A percentile compares a stretch with the other conserved stretches of the same genome.
These are phyloP conservation scores for Hortaea werneckii DNA, from an alignment of 2,329 filamentous ascomycete genomes.

Conservation along the genomic window DNA sequence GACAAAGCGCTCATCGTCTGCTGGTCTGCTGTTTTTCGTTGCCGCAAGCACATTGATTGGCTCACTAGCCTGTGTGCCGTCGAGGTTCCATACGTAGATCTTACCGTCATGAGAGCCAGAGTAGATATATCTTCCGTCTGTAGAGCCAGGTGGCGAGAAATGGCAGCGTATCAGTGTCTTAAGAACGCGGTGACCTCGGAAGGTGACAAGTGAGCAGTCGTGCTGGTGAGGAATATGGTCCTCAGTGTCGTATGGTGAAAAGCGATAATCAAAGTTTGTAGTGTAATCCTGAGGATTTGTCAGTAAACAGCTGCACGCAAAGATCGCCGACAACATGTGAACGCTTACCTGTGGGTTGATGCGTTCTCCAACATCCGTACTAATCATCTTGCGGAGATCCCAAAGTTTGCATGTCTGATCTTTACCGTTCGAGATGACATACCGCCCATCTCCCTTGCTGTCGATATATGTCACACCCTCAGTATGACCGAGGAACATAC, in stretches of 20 bases:
- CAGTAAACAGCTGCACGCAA: no score
- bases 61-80: slow-evolving; percentile 68
- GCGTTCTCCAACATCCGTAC: slow-evolving; percentile 51
- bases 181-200: slow-evolving; percentile 79
- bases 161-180: slow-evolving; percentile 90
- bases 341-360: slow-evolving; percentile 37
- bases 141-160: slow-evolving; percentile 79
- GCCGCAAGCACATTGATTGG: slow-evolving; percentile 64
- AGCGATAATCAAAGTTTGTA: slow-evolving; percentile 66
- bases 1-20: slow-evolving; percentile 41
- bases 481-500: slow-evolving; percentile 55
- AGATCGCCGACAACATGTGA: no score
- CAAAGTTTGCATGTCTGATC: slow-evolving; percentile 97
- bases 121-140: slow-evolving; percentile 87
- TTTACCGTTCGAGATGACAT: slow-evolving; percentile 88
- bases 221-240: slow-evolving; percentile 64
- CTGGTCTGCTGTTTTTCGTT: slow-evolving; percentile 53
- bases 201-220: slow-evolving; percentile 89
- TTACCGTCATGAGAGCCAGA: slow-evolving; percentile 82
- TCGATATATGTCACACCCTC: slow-evolving; percentile 58
- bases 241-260: slow-evolving; percentile 53
- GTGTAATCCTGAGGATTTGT: slow-evolving; percentile 35
- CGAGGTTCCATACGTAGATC: slow-evolving; percentile 86
- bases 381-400: slow-evolving; percentile 86
- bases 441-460: slow-evolving; percentile 79